Percentiles rank a stretch among this genome's conserved stretches.
Conservation (phyloP, 148 eudicot genomes). For the Fagopyrum esculentum region DNA sequence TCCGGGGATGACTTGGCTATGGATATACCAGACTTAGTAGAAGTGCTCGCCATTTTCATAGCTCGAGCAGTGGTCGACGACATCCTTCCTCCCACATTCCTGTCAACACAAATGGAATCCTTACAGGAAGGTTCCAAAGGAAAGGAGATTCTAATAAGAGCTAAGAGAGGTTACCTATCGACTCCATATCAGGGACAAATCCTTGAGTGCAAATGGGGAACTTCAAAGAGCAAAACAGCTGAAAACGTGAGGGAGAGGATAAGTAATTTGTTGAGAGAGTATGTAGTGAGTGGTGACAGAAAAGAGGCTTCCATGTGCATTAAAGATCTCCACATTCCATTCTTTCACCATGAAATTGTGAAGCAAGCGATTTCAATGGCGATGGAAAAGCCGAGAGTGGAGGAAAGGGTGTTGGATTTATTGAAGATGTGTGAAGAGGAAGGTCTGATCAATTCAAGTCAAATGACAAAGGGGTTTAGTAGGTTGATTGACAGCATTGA, state of each 20-base stretch:
- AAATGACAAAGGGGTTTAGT: slow-evolving; percentile 45
- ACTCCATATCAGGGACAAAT: slow-evolving; percentile 43
- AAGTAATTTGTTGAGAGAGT: slow-evolving; percentile 29
- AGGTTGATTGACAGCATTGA: slow-evolving; percentile 40
- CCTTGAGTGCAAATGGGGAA: slow-evolving; percentile 52
- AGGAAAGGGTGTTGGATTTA: slow-evolving; percentile 27
- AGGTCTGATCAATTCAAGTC: slow-evolving; percentile 51
- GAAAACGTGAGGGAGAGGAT: slow-evolving; percentile 40
- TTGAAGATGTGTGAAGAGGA: slow-evolving; percentile 38
- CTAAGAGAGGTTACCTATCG: slow-evolving; percentile 38
- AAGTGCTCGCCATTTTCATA: slow-evolving; percentile 46
- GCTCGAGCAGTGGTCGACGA: slow-evolving; percentile 61
- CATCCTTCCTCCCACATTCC: slow-evolving; percentile 49
- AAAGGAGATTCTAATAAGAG: slow-evolving; percentile 29
- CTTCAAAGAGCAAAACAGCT: slow-evolving; percentile 27
- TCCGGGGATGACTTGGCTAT: slow-evolving; percentile 48
- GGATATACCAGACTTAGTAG: slow-evolving; percentile 49
- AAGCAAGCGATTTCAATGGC: slow-evolving; percentile 41
- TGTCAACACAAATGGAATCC: slow-evolving; percentile 19
- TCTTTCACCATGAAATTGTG: slow-evolving; percentile 51
- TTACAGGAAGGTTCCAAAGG: slow-evolving; percentile 40
- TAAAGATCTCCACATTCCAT: slow-evolving; percentile 45
- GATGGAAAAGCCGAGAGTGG: slow-evolving; percentile 36
- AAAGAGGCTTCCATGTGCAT: slow-evolving; percentile 52
- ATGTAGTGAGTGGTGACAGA: slow-evolving; percentile 41